phyloP scores from a whole-genome alignment of 768 basidiomycete species.

The Roridomyces roridus region DNA sequence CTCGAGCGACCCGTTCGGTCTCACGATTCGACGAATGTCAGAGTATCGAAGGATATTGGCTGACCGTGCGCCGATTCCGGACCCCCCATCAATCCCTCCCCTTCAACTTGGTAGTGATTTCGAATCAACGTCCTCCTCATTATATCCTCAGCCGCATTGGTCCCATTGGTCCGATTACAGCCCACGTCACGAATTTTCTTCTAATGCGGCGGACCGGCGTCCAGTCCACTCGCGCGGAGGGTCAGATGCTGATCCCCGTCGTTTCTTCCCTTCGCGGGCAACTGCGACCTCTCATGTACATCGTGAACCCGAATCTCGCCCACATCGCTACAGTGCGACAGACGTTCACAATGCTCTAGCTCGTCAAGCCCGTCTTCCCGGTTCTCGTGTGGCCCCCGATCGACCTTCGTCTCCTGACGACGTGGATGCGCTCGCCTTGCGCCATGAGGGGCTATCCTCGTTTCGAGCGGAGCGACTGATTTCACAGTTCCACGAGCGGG shows the following conservation, averaged over 20 bases:
- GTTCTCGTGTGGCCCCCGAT: conserved; percentile 17
- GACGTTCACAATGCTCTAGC: conserved; percentile 28
- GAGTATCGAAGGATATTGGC: conserved; percentile 20
- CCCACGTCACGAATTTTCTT: conserved; percentile 4
- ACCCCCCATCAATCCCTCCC: conserved; percentile 43
- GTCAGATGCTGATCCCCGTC: conserved; percentile 11
- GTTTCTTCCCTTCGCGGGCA: conserved; percentile 18
- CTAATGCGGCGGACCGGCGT: conserved; percentile 12
- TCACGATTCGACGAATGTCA: conserved; percentile 47
- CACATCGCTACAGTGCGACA: conserved; percentile 19
- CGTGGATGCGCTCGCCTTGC: not conserved
- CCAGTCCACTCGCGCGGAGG: conserved; percentile 11
- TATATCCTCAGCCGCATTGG: conserved; percentile 1
- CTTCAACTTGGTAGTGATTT: conserved; percentile 40
- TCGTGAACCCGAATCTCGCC: conserved; percentile 1
- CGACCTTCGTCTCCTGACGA: conserved; percentile 1
- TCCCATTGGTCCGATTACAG: not conserved
- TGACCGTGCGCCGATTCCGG: conserved; percentile 19
- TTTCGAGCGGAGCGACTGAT: conserved; percentile 39
- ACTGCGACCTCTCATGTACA: not conserved
- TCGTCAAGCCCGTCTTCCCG: conserved; percentile 24
- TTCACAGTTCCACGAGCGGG: conserved; percentile 31
- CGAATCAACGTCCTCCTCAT: not conserved
- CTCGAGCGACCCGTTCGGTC: conserved; percentile 47
- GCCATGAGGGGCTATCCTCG: conserved; percentile 12